phyloP scores from a whole-genome alignment of 257 asterid genomes.

The Nicotiana undulata region DNA sequence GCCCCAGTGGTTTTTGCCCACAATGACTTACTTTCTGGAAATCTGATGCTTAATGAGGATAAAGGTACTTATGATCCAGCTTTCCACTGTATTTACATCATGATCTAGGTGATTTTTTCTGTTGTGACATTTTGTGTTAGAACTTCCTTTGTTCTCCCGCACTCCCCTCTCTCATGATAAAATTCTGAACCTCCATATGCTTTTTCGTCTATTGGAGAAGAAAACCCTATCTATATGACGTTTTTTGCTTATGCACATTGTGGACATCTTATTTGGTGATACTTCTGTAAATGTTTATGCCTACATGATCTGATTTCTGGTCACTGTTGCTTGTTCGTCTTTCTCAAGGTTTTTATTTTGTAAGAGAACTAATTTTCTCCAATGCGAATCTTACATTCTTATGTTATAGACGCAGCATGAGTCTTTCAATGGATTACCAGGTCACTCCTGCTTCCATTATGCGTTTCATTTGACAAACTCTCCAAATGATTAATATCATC shows the following conservation, averaged over 20 bases:
- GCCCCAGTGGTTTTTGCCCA: conserved; percentile 77
- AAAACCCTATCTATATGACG: neutral
- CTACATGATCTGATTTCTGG: neutral
- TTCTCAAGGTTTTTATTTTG: neutral
- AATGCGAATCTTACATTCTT: neutral
- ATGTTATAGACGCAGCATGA: neutral
- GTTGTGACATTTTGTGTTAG: neutral
- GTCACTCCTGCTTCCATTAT: neutral
- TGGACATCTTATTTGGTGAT: neutral
- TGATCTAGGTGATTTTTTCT: neutral
- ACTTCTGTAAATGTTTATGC: neutral
- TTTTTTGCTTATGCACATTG: neutral
- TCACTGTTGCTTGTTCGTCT: neutral
- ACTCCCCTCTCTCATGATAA: neutral
- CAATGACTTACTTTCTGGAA: conserved; percentile 91
- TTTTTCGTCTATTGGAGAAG: neutral
- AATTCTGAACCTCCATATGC: neutral
- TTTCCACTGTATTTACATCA: conserved; percentile 7
- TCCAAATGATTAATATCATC: neutral
- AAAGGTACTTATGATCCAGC: conserved; percentile 46
- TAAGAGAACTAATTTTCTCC: neutral
- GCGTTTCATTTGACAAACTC: neutral
- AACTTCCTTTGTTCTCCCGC: neutral
- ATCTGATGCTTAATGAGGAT: conserved; percentile 78
- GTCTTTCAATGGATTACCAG: neutral